Conservation (phyloP, 148 eudicot species). For the Camellia granthamiana region DNA sequence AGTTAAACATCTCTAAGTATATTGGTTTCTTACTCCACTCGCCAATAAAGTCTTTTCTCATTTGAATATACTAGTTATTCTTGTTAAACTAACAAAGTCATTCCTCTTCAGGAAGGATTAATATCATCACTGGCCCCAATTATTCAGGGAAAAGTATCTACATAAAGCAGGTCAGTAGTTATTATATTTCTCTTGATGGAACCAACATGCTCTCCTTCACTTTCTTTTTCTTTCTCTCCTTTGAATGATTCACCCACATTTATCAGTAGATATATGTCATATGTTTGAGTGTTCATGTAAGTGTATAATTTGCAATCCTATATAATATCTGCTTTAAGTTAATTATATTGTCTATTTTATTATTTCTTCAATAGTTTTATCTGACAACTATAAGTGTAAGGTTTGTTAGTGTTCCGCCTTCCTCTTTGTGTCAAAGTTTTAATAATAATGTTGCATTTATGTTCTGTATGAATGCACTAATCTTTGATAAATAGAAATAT, state of each 20-base stretch:
- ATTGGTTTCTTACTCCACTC: conserved; percentile 12
- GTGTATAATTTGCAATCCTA: not conserved
- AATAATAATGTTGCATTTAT: not conserved
- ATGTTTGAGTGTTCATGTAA: conserved; percentile 2
- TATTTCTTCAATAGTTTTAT: not conserved
- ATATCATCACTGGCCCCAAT: conserved; percentile 93
- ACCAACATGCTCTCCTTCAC: conserved; percentile 4
- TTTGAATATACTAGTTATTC: not conserved
- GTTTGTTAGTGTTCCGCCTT: not conserved
- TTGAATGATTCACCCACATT: not conserved
- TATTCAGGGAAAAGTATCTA: conserved; percentile 98
- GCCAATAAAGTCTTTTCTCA: not conserved
- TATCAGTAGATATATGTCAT: not conserved
- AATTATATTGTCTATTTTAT: not conserved
- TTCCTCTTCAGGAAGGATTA: conserved; percentile 68
- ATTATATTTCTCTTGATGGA: not conserved
- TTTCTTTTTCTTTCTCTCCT: not conserved
- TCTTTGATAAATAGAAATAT: not conserved
- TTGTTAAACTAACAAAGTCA: conserved; percentile 5
- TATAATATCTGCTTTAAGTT: not conserved
- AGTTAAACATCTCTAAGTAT: conserved; percentile 10
- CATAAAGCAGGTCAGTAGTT: conserved; percentile 74
- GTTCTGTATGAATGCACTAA: not conserved
- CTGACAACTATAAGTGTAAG: not conserved
- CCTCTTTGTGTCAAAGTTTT: not conserved